Evolutionary conservation across 1,284 basidiomycete species (phyloP), one percentile per base, ranked within the genome.

Genomic region (Microbotryum lychnidis-dioicae): DNA sequence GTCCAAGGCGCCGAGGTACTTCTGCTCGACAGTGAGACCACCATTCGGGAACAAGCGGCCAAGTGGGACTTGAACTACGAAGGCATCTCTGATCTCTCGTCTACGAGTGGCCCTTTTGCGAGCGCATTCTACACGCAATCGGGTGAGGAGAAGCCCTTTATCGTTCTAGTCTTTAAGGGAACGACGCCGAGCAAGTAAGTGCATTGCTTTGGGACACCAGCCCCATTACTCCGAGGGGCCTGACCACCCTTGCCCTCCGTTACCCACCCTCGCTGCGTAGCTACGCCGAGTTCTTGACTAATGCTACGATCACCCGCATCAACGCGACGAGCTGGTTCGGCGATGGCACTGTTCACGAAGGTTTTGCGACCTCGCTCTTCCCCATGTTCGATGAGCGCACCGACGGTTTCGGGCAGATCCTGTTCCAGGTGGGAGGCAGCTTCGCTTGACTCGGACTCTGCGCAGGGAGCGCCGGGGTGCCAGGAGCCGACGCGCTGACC

Each of bases 221-320:
- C 31, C 31, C 31, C 31, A 27, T 31, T 8, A 10, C 31, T 31
- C 31, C 27, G 27, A 27, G 27, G 27, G 27, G 6, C 27, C 27
- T 27, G 27, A 27, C 27, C 27, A 27, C 25, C 10, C 16, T 29
- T 21, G 6, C 27, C 23, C 10, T 33, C 6, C n/a, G 23, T 6
- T 29, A 16, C 16, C 20, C 5, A 18, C 25, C 25, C 25, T 23
- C 12, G 6, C 31, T 18, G 8, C 12, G 69, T 44, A 73, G 75
- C 60, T 77, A 76, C 65, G 44, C 62, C 55, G 62, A 69, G 58
- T 62, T 64, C 49, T 54, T 69, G 47, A 53, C 61, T 20, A 65
- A 69, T 29, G 62, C 65, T 3, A 44, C 59, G 23, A 65, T 69
- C 58, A 29, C 52, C 14, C 53, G 62, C 9, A 57, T 59, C 10